These are phyloP conservation scores for Hericium coralloides DNA, from an alignment of 768 basidiomycete species.

Conservation along the genomic window DNA sequence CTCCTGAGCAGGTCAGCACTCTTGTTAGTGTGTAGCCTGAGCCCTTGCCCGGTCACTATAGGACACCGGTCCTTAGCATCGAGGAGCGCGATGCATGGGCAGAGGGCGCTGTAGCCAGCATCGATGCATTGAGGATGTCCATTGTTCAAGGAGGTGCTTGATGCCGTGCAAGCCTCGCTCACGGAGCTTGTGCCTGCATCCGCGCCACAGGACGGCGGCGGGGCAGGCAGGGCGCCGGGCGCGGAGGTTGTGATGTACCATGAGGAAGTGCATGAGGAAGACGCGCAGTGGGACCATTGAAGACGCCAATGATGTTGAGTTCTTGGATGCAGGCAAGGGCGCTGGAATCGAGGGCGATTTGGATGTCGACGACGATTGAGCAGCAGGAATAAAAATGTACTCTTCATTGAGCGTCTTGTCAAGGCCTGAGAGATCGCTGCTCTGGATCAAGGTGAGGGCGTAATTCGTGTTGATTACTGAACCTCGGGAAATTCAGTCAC, in stretches of 20 bases:
- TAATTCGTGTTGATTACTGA: no score
- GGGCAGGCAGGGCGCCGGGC: slow-evolving; percentile 5
- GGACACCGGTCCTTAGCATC: no score
- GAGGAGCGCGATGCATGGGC: slow-evolving; percentile 7
- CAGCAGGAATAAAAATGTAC: no score
- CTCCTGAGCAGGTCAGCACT: no score
- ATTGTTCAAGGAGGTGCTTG: slow-evolving; percentile 54
- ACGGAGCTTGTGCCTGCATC: slow-evolving; percentile 4
- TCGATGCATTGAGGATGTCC: neutral
- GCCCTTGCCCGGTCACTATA: no score
- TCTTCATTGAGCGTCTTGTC: no score
- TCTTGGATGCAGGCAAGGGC: slow-evolving; percentile 14
- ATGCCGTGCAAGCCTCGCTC: slow-evolving; percentile 40
- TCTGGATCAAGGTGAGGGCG: no score
- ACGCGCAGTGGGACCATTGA: slow-evolving; percentile 8
- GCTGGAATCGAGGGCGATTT: slow-evolving; percentile 16
- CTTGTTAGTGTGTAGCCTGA: no score
- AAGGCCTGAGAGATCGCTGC: no score
- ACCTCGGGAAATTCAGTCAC: no score
- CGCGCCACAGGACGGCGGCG: slow-evolving; percentile 2
- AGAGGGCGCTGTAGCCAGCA: neutral
- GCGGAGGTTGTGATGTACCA: neutral
- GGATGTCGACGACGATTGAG: slow-evolving; percentile 13
- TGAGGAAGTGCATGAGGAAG: slow-evolving; percentile 1
- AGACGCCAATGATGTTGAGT: slow-evolving; percentile 7